Percentiles rank a stretch among this genome's conserved stretches.
These are phyloP conservation scores for Polyplosphaeria fusca DNA, from an alignment of 495 filamentous ascomycete genomes.

Conservation along the genomic window DNA sequence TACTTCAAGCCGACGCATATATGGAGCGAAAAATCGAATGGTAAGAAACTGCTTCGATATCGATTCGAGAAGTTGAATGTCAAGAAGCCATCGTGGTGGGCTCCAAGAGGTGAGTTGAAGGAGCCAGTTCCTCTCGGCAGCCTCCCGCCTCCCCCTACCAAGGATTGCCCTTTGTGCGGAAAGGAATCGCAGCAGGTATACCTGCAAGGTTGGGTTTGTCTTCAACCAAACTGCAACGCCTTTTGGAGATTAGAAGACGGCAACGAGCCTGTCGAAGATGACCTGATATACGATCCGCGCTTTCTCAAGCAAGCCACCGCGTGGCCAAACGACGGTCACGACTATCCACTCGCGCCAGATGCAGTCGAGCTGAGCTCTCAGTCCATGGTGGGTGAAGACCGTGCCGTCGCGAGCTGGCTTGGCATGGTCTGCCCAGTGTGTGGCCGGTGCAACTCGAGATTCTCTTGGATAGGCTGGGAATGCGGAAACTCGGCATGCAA, in stretches of 20 bases:
- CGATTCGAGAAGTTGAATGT: constrained; percentile 71
- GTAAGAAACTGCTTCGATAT: constrained; percentile 52
- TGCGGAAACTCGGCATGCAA: constrained; percentile 55
- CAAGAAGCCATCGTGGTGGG: constrained; percentile 66
- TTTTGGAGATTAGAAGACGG: constrained; percentile 55
- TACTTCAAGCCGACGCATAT: constrained; percentile 69
- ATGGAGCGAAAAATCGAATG: constrained; percentile 61
- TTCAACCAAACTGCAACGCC: constrained; percentile 52
- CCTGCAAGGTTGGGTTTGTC: constrained; percentile 66
- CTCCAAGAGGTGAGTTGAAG: constrained; percentile 35
- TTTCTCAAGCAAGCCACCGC: constrained; percentile 54
- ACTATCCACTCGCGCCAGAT: constrained; percentile 41
- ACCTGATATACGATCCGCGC: constrained; percentile 52
- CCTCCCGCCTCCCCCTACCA: constrained; percentile 4
- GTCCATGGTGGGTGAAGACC: constrained; percentile 36
- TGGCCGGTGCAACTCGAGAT: constrained; percentile 58
- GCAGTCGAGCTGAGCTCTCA: constrained; percentile 43
- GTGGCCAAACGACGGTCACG: constrained; percentile 42
- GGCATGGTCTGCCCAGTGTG: constrained; percentile 77
- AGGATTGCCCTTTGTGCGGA: constrained; percentile 45
- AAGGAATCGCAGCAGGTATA: constrained; percentile 48
- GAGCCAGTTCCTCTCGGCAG: constrained; percentile 12
- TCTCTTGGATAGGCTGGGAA: constrained; percentile 61
- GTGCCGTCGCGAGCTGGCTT: constrained; percentile 47
- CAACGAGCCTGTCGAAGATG: constrained; percentile 20